Percentiles rank a stretch among this genome's conserved stretches.
Conservation (phyloP, 164 flowering plant genomes). For the Tetracentron sinense region DNA sequence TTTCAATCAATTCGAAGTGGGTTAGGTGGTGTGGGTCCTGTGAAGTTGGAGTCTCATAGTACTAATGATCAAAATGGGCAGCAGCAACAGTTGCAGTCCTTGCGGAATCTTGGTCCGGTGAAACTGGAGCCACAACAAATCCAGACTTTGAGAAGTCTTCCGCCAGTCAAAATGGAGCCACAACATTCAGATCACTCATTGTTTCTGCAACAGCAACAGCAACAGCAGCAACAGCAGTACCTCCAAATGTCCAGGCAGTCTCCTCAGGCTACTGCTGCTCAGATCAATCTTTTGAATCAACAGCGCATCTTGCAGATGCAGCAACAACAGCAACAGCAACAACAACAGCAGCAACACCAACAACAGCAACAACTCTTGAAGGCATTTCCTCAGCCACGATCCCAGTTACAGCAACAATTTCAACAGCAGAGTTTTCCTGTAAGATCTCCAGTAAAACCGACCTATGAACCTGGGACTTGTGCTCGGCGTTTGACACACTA, state of each 20-base stretch:
- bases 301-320: conserved; percentile 55
- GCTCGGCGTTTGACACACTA: conserved; percentile 83
- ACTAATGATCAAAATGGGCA: conserved; percentile 58
- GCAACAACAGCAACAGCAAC: conserved; percentile 49
- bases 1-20: conserved; percentile 60
- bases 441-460: conserved; percentile 61
- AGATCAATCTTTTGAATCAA: conserved; percentile 74
- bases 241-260: conserved; percentile 72
- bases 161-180: conserved; percentile 72
- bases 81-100: conserved; percentile 56
- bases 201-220: conserved; percentile 72
- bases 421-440: conserved; percentile 61
- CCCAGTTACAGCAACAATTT: conserved; percentile 60
- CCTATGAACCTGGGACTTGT: conserved; percentile 87
- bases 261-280: conserved; percentile 70
- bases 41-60: conserved; percentile 79
- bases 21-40: conserved; percentile 50
- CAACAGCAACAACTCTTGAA: conserved; percentile 65
- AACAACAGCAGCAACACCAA: conserved; percentile 42
- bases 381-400: conserved; percentile 64
- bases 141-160: conserved; percentile 51
- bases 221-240: conserved; percentile 49
- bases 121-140: conserved; percentile 78
- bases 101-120: conserved; percentile 55
- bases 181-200: conserved; percentile 73